A percentile compares a stretch with the other conserved stretches of the same genome.
phyloP scores from a whole-genome alignment of 352 stramenopile species.

The Phytophthora capsici region DNA sequence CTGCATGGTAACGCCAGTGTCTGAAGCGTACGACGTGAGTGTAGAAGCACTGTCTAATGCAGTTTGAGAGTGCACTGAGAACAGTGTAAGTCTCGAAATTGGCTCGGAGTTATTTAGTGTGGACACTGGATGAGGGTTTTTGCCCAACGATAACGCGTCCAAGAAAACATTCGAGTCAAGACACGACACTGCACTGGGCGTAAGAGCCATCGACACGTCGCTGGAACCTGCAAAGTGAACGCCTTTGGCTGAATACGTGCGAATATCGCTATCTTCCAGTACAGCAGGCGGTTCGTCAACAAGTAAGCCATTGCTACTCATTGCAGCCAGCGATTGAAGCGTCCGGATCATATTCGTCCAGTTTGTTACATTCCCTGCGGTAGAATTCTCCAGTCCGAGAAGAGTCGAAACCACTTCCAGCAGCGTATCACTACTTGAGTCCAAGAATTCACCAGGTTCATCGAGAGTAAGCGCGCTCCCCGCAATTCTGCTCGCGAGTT shows the following conservation, averaged over 20 bases:
- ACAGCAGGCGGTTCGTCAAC: slow-evolving; percentile 40
- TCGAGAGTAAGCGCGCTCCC: slow-evolving; percentile 53
- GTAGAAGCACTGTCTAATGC: slow-evolving; percentile 31
- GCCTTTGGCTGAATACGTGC: slow-evolving; percentile 46
- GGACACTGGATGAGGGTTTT: slow-evolving; percentile 47
- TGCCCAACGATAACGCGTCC: slow-evolving; percentile 49
- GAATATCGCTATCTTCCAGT: slow-evolving; percentile 41
- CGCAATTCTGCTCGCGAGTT: slow-evolving; percentile 49
- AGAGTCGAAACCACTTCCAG: slow-evolving; percentile 54
- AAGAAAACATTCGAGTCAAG: slow-evolving; percentile 56
- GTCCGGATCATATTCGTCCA: slow-evolving; percentile 49
- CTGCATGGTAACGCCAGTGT: slow-evolving; percentile 32
- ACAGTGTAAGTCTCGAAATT: slow-evolving; percentile 51
- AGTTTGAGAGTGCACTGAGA: slow-evolving; percentile 53
- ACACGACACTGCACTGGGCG: slow-evolving; percentile 46
- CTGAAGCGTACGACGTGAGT: slow-evolving; percentile 14
- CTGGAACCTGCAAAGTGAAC: slow-evolving; percentile 15
- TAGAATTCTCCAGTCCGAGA: slow-evolving; percentile 30
- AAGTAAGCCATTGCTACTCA: slow-evolving; percentile 61
- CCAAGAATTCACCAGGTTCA: slow-evolving; percentile 46
- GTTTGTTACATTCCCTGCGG: slow-evolving; percentile 10
- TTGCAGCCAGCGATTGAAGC: slow-evolving; percentile 55
- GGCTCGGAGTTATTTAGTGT: slow-evolving; percentile 45
- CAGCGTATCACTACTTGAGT: slow-evolving; percentile 47
- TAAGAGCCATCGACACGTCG: slow-evolving; percentile 53